phyloP scores from a whole-genome alignment of 441 rosid species.

The Hura crepitans region DNA sequence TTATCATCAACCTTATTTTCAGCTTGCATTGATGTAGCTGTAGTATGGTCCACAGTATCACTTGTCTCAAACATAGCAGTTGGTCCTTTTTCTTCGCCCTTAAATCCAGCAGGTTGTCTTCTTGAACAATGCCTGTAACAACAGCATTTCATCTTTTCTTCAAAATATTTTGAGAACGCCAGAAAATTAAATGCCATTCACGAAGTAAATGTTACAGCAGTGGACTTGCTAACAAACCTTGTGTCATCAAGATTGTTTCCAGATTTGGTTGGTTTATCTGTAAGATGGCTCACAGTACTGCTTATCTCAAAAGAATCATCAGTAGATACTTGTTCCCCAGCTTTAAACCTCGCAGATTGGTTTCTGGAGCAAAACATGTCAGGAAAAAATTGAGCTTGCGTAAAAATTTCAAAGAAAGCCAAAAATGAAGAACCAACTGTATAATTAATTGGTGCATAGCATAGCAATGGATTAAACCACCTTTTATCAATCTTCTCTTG shows the following conservation, averaged over 20 bases:
- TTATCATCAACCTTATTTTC: conserved; percentile 10
- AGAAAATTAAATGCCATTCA: not conserved
- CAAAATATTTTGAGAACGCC: not conserved
- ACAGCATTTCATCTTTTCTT: not conserved
- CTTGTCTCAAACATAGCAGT: conserved; percentile 25
- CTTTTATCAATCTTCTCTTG: conserved; percentile 11
- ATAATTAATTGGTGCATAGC: not conserved
- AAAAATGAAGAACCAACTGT: conserved; percentile 1
- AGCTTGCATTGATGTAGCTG: not conserved
- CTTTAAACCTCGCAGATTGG: conserved; percentile 15
- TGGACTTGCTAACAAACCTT: conserved; percentile 17
- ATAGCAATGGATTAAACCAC: conserved; percentile 13
- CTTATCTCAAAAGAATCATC: conserved; percentile 27
- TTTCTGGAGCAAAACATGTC: conserved; percentile 9
- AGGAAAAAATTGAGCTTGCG: not conserved
- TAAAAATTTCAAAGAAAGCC: not conserved
- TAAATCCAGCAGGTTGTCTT: conserved; percentile 23
- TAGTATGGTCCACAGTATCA: conserved; percentile 16
- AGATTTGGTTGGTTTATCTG: conserved; percentile 5
- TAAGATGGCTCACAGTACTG: conserved; percentile 15
- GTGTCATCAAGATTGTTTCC: conserved; percentile 10
- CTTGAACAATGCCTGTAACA: conserved; percentile 12
- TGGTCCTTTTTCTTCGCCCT: conserved; percentile 16
- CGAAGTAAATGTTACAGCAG: not conserved
- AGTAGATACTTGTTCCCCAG: conserved; percentile 28